Evolutionary conservation across 495 filamentous ascomycete genomes (phyloP), one percentile per base, ranked within the genome.

Genomic region (Jackrogersella multiformis): DNA sequence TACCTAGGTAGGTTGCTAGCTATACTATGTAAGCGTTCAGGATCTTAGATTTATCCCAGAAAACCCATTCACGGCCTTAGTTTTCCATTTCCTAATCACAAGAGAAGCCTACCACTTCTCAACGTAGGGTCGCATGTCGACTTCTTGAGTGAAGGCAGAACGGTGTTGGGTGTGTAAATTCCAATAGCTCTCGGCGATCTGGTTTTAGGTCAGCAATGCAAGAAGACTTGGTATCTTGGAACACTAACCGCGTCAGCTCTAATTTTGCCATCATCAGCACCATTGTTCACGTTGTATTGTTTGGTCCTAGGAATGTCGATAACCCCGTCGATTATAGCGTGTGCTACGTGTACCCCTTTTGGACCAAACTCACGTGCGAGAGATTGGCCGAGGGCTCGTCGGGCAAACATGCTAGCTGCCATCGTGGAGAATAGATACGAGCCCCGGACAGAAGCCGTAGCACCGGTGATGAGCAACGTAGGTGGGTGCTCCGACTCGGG

Each of bases 161-260:
- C 86, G 82, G 16, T 90, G 91, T 79, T 97, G 94, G 2, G 89
- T 91, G 76, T 97, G 94, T 62, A 97, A 73, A 77, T 90, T 79
- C 93, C 92, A 97, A 73, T 97, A 97, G 45, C 70, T 81, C 36
- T 96, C 92, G 57, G 94, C 93, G 82, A 97, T 97, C 90, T 95
- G 57, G 46, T 13, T 24, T 35, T 7, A 34, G 34, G 46, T 61
- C 30, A 73, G 58, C 23, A 45, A 44, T 39, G 42, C 36, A 52
- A 53, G 0, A 52, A 18, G 23, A 18, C 12, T 30, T 10, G 1
- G 30, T 39, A 30, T 12, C 23, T 51, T 21, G 2, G 38, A 23
- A 46, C 46, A 87, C 91, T 85, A 76, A 95, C 92, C 70, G 90
- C 91, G 70, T 92, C 88, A n/a, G 91, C 81, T 68, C 80, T 88